Evolutionary conservation across 371 early-diverging fungal genomes (phyloP).

Genomic region (Cokeromyces recurvatus): DNA sequence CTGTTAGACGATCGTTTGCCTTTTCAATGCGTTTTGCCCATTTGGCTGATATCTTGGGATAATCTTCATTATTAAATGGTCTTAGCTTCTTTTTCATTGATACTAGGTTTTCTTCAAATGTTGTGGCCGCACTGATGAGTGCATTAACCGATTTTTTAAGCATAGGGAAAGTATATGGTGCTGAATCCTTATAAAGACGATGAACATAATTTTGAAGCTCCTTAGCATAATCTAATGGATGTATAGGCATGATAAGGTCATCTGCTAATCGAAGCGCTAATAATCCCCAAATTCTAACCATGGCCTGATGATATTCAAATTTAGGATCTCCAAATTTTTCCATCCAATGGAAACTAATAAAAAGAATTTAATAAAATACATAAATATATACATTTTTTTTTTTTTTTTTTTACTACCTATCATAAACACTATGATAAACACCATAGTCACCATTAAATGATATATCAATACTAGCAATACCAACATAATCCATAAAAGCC

Average conservation of each 20-base stretch:
- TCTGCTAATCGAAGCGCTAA: conserved; percentile 38
- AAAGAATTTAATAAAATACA: too few relatives aligned
- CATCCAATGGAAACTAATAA: conserved; percentile 49
- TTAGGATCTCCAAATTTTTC: conserved; percentile 60
- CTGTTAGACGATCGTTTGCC: conserved; percentile 36
- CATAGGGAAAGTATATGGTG: conserved; percentile 14
- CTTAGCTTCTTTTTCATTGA: conserved; percentile 13
- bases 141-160: conserved; percentile 15
- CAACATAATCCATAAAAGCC: conserved; percentile 58
- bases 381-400: background rate
- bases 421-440: conserved; percentile 65
- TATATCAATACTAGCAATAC: conserved; percentile 53
- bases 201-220: conserved; percentile 17
- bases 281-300: conserved; percentile 41
- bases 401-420: conserved; percentile 17
- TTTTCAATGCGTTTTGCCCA: conserved; percentile 17
- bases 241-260: conserved; percentile 33
- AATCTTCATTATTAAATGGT: conserved; percentile 7
- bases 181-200: conserved; percentile 7
- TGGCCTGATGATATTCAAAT: conserved; percentile 52
- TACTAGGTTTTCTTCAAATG: conserved; percentile 8
- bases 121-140: conserved; percentile 5
- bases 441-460: conserved; percentile 51
- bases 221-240: conserved; percentile 32
- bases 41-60: conserved; percentile 13